Conservation (phyloP, 371 early-diverging fungal species). For the Mortierella sp. region DNA sequence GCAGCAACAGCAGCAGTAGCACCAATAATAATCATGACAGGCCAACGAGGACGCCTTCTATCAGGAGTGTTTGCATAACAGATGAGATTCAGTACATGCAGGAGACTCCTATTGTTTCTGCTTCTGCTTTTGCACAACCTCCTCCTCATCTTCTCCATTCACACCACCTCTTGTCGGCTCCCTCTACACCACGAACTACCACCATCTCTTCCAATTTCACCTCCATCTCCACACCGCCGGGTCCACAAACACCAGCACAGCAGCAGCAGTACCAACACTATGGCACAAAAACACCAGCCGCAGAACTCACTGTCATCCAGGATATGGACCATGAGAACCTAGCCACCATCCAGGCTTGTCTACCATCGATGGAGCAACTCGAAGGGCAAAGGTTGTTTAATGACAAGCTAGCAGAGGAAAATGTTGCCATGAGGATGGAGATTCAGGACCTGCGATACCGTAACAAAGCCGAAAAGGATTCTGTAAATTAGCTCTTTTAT, state of each 20-base stretch:
- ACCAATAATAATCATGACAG: not conserved
- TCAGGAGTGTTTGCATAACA: constrained; percentile 5
- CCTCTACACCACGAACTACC: constrained; percentile 7
- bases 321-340: constrained; percentile 22
- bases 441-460: constrained; percentile 35
- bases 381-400: constrained; percentile 28
- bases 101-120: not conserved
- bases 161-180: not conserved
- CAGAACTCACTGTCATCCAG: not conserved
- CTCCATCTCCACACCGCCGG: not conserved
- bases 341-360: not conserved
- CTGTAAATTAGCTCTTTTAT: constrained; percentile 21
- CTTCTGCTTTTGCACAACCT: not conserved
- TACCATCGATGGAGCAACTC: constrained; percentile 20
- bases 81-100: constrained; percentile 1
- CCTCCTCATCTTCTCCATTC: not conserved
- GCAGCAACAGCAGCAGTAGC: not conserved
- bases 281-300: not conserved
- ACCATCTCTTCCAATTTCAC: not conserved
- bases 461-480: constrained; percentile 37
- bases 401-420: constrained; percentile 43
- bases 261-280: not conserved
- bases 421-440: constrained; percentile 36
- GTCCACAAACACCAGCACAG: not conserved
- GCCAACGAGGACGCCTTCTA: constrained; percentile 7